Evolutionary conservation across 2,329 filamentous ascomycete genomes (phyloP).

Genomic region (Coniochaeta ligniaria): DNA sequence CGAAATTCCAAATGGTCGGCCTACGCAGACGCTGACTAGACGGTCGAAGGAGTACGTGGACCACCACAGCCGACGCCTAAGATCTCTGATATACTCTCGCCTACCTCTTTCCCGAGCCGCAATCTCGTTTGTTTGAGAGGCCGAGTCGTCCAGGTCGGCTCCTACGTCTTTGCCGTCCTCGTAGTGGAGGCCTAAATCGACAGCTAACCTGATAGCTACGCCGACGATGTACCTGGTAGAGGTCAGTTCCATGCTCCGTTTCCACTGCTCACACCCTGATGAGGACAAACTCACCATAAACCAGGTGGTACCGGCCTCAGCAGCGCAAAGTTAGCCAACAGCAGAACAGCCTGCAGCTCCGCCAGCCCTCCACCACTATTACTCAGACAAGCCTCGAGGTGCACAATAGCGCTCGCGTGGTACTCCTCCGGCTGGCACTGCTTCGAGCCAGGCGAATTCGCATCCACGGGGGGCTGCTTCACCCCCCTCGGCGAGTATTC

Average conservation of each 20-base stretch:
- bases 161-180: slow-evolving; percentile 71
- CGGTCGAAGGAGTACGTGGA: slow-evolving; percentile 92
- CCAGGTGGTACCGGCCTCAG: slow-evolving; percentile 87
- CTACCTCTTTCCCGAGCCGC: slow-evolving; percentile 50
- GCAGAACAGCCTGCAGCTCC: slow-evolving; percentile 85
- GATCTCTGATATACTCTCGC: slow-evolving; percentile 77
- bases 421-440: slow-evolving; percentile 86
- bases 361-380: slow-evolving; percentile 84
- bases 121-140: slow-evolving; percentile 27
- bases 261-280: neutral
- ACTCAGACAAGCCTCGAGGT: slow-evolving; percentile 80
- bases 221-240: slow-evolving; percentile 74
- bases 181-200: slow-evolving; percentile 87
- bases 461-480: slow-evolving; percentile 1
- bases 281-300: slow-evolving; percentile 54
- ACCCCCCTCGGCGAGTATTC: slow-evolving; percentile 47
- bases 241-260: neutral
- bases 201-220: slow-evolving; percentile 80
- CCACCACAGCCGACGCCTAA: slow-evolving; percentile 89
- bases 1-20: slow-evolving; percentile 87
- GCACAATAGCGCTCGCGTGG: slow-evolving; percentile 87
- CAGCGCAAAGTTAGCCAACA: slow-evolving; percentile 86
- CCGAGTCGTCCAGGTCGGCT: slow-evolving; percentile 46
- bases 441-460: slow-evolving; percentile 21
- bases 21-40: slow-evolving; percentile 91